Percentiles rank a stretch among this genome's conserved stretches.
These are phyloP conservation scores for Elaeis oleifera DNA, from an alignment of 202 grass and related monocot species.

Conservation along the genomic window DNA sequence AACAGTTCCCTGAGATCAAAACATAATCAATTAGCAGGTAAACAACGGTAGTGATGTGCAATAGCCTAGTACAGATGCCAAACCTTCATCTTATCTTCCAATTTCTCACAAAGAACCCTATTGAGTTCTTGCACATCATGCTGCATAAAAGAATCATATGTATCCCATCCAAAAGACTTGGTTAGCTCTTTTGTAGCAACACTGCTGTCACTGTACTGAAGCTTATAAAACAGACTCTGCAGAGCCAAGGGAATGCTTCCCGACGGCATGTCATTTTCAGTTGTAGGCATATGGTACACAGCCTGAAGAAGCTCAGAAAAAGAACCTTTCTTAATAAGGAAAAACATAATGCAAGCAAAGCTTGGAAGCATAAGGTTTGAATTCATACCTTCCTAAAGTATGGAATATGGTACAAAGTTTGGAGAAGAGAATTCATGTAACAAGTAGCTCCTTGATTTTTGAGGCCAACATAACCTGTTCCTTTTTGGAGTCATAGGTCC, in stretches of 20 bases:
- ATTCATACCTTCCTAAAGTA: conserved; percentile 15
- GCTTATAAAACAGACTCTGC: conserved; percentile 17
- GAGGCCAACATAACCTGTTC: conserved; percentile 21
- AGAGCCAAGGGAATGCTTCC: conserved; percentile 21
- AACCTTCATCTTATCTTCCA: conserved; percentile 21
- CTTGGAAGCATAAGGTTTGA: not conserved
- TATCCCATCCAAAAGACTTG: conserved; percentile 22
- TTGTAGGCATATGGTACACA: conserved; percentile 20
- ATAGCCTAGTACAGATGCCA: not conserved
- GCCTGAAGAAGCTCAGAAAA: not conserved
- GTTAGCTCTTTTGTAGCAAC: conserved; percentile 16
- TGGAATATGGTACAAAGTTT: conserved; percentile 19
- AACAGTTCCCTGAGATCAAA: conserved; percentile 7
- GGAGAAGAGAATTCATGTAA: conserved; percentile 21
- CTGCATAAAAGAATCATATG: conserved; percentile 22
- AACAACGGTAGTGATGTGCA: not conserved
- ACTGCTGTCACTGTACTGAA: conserved; percentile 17
- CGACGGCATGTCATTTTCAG: conserved; percentile 19
- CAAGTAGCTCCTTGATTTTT: conserved; percentile 22
- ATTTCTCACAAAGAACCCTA: conserved; percentile 16
- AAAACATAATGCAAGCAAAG: too few relatives aligned
- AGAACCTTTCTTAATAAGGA: too few relatives aligned
- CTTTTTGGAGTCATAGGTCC: conserved; percentile 18
- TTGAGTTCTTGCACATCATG: conserved; percentile 22
- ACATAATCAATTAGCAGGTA: not conserved